A percentile compares a stretch with the other conserved stretches of the same genome.
Evolutionary conservation across 331 rosid species (phyloP).

Genomic region (Malus hybrid): DNA sequence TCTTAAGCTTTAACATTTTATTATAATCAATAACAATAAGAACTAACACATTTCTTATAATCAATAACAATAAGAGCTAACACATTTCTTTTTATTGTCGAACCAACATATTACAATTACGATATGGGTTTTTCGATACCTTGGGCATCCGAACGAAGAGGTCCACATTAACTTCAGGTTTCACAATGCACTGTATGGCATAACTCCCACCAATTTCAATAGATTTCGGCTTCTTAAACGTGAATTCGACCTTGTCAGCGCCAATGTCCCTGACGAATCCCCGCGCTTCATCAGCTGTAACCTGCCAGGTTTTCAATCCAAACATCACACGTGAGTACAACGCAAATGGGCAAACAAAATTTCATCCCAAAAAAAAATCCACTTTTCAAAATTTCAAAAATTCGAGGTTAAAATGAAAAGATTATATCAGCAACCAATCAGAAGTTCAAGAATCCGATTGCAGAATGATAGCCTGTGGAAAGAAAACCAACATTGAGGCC

Average conservation of each 20-base stretch:
- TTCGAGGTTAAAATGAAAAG: neutral
- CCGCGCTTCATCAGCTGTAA: constrained; percentile 53
- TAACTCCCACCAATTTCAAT: constrained; percentile 66
- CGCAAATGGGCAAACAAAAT: neutral
- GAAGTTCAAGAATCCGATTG: neutral
- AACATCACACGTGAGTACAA: neutral
- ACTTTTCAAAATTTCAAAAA: neutral
- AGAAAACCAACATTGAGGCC: constrained; percentile 34
- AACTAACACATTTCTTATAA: neutral
- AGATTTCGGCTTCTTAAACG: constrained; percentile 55
- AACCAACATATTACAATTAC: neutral
- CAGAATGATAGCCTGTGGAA: neutral
- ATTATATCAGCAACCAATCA: neutral
- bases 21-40: neutral
- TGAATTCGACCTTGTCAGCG: constrained; percentile 78
- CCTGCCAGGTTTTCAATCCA: constrained; percentile 24
- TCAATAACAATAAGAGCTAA: too few species aligned
- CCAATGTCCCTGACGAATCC: constrained; percentile 71
- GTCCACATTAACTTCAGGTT: constrained; percentile 61
- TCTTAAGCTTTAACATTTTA: neutral
- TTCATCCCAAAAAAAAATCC: neutral
- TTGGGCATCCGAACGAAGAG: constrained; percentile 70
- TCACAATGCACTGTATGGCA: constrained; percentile 45
- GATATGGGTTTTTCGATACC: constrained; percentile 27
- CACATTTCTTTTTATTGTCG: neutral